These are phyloP conservation scores for Monosporascus sp. DNA, from an alignment of 2,329 filamentous ascomycete species.

Conservation along the genomic window DNA sequence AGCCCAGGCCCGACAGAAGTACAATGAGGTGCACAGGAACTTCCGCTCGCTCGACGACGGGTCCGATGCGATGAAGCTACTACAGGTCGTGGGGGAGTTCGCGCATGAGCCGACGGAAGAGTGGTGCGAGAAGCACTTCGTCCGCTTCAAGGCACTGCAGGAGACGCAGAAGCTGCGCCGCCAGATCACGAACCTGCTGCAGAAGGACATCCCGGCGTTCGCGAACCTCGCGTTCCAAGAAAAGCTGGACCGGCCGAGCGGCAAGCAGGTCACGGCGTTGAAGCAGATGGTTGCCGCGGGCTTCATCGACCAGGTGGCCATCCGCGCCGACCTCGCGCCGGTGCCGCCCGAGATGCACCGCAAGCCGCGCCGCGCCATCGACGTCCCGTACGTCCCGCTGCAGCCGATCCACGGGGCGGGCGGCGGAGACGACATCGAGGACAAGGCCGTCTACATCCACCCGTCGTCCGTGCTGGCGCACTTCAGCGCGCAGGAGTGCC, in stretches of 20 bases:
- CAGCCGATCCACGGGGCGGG: constrained; percentile 54
- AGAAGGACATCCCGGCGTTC: constrained; percentile 64
- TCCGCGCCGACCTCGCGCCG: constrained; percentile 81
- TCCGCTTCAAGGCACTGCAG: constrained; percentile 79
- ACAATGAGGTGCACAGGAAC: constrained; percentile 67
- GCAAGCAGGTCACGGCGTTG: constrained; percentile 69
- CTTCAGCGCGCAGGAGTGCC: constrained; percentile 65
- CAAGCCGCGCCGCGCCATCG: constrained; percentile 78
- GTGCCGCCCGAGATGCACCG: constrained; percentile 60
- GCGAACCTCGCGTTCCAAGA: constrained; percentile 51
- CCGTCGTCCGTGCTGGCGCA: constrained; percentile 76
- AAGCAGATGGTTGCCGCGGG: constrained; percentile 90
- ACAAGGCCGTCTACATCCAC: constrained; percentile 78
- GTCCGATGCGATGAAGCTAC: constrained; percentile 83
- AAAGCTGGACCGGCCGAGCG: constrained; percentile 51
- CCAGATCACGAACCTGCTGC: constrained; percentile 78
- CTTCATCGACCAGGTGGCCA: constrained; percentile 90
- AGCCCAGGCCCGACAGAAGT: constrained; percentile 55
- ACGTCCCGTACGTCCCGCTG: constrained; percentile 86
- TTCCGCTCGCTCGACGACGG: constrained; percentile 77
- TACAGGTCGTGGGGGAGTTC: constrained; percentile 85
- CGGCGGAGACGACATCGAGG: constrained; percentile 36
- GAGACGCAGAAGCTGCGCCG: constrained; percentile 78
- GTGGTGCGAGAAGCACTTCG: constrained; percentile 80
- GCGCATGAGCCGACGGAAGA: constrained; percentile 64